Conservation (phyloP, 306 rosid species). For the Calophaca sinica region DNA sequence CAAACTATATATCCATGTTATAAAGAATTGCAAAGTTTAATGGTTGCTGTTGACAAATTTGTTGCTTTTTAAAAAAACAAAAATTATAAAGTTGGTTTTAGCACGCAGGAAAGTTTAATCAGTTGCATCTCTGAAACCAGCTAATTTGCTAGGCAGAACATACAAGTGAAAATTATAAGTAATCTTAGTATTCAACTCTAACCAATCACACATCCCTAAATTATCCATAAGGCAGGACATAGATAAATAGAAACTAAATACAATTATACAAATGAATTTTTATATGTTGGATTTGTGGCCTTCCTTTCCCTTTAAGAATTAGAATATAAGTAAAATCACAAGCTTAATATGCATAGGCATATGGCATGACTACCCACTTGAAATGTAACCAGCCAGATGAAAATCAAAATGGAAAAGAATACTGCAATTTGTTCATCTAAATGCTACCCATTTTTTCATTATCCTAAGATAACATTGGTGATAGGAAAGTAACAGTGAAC, state of each 20-base stretch:
- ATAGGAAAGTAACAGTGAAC: slow-evolving; percentile 11
- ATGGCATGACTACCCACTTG: background rate
- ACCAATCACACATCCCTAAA: slow-evolving; percentile 16
- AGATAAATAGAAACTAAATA: slow-evolving; percentile 13
- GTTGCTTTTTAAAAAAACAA: background rate
- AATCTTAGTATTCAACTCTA: slow-evolving; percentile 14
- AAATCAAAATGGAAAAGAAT: slow-evolving; percentile 15
- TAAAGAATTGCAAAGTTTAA: slow-evolving; percentile 9
- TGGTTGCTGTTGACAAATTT: background rate
- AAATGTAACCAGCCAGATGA: slow-evolving; percentile 7
- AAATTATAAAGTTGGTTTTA: background rate
- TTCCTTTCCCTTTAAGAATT: background rate
- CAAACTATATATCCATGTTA: background rate
- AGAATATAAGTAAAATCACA: slow-evolving; percentile 14
- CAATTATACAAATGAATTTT: slow-evolving; percentile 14
- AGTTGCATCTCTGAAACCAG: background rate
- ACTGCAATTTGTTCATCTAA: background rate
- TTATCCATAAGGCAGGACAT: background rate
- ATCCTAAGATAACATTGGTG: slow-evolving; percentile 11
- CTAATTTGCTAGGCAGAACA: slow-evolving; percentile 6
- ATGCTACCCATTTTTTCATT: background rate
- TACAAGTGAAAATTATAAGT: background rate
- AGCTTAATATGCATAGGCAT: slow-evolving; percentile 17
- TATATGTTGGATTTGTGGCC: background rate
- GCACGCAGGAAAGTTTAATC: background rate